Conservation (phyloP, 805 yeast species). For the Candida tibetensis region DNA sequence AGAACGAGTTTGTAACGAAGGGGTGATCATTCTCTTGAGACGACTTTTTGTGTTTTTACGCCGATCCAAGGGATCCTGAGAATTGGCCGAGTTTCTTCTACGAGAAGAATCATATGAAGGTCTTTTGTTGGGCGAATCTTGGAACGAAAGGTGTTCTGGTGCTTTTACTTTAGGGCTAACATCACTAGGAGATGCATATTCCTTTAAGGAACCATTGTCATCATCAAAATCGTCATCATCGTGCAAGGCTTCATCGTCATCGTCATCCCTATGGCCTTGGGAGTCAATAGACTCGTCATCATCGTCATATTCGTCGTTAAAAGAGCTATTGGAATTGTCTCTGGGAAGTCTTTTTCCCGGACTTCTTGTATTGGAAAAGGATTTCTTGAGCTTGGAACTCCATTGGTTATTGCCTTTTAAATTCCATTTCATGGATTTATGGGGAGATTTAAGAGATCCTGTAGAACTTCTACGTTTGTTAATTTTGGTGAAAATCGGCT, state of each 20-base stretch:
- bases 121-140: not conserved
- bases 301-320: slow-evolving; percentile 8
- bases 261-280: slow-evolving; percentile 9
- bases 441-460: slow-evolving; percentile 1
- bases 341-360: slow-evolving; percentile 1
- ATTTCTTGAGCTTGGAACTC: slow-evolving; percentile 21
- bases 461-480: slow-evolving; percentile 10
- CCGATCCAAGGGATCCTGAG: not conserved
- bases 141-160: too few species aligned
- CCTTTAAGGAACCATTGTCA: slow-evolving; percentile 9
- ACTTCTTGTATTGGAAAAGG: slow-evolving; percentile 14
- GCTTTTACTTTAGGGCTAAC: not conserved
- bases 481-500: slow-evolving; percentile 36
- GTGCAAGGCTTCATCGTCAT: slow-evolving; percentile 14
- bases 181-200: not conserved
- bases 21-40: not conserved
- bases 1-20: not conserved
- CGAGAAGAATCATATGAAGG: not conserved
- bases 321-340: not conserved
- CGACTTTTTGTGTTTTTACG: not conserved
- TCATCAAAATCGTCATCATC: slow-evolving; percentile 20
- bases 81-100: not conserved
- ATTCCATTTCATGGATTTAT: slow-evolving; percentile 15
- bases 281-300: slow-evolving; percentile 12
- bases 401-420: slow-evolving; percentile 16